Conservation (phyloP, 192 early-diverging fungal species). For the Cetraspora pellucida region DNA sequence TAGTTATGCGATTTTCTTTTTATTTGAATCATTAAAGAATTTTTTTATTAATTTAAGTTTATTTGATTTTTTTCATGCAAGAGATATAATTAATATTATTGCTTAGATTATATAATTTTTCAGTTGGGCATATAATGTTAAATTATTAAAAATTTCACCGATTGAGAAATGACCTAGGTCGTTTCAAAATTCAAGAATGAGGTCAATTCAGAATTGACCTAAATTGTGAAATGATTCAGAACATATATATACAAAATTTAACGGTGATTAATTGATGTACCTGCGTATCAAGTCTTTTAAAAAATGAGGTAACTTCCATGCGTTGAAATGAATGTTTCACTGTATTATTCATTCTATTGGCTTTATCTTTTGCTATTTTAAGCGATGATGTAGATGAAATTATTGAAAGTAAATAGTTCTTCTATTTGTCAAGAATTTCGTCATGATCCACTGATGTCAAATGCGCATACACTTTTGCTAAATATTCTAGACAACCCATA, state of each 20-base stretch:
- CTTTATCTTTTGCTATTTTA: conserved; percentile 27
- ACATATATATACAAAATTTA: conserved; percentile 30
- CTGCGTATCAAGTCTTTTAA: conserved; percentile 35
- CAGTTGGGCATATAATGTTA: too few species aligned
- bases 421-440: conserved; percentile 36
- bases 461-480: conserved; percentile 33
- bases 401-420: conserved; percentile 25
- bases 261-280: conserved; percentile 23
- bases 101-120: too few species aligned
- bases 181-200: too few species aligned
- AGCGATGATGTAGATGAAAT: conserved; percentile 13
- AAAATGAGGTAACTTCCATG: conserved; percentile 34
- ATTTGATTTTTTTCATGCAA: too few species aligned
- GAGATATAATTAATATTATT: too few species aligned
- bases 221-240: too few species aligned
- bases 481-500: conserved; percentile 32
- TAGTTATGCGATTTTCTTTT: too few species aligned
- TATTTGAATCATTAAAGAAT: too few species aligned
- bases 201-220: conserved; percentile 22
- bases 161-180: too few species aligned
- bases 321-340: conserved; percentile 33
- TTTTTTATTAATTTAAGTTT: too few species aligned
- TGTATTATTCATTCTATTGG: conserved; percentile 11
- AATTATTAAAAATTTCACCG: too few species aligned
- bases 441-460: conserved; percentile 34